phyloP scores from a whole-genome alignment of 108 stramenopile genomes.

The Parietichytrium sp. region DNA sequence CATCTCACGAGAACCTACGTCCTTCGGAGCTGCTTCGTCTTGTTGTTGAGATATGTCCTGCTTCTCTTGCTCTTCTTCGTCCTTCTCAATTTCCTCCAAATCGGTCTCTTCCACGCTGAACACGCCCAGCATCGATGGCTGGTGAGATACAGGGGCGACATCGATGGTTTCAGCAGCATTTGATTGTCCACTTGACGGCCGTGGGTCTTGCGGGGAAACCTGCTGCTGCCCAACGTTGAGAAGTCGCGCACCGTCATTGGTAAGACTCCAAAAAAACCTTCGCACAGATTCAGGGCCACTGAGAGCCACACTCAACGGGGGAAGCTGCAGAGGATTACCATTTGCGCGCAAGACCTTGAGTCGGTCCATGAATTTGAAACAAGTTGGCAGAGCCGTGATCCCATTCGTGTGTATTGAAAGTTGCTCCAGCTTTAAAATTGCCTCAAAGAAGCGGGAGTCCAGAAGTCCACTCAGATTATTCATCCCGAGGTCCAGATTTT shows the following conservation, averaged over 20 bases:
- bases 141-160: too few relatives aligned
- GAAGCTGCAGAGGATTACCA: conserved; percentile 11
- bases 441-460: conserved; percentile 18
- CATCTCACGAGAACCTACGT: too few relatives aligned
- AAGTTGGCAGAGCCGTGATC: neutral
- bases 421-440: conserved; percentile 14
- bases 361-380: conserved; percentile 23
- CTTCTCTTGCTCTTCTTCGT: neutral
- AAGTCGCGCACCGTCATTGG: neutral
- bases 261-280: conserved; percentile 23
- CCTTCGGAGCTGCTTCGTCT: too few relatives aligned
- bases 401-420: conserved; percentile 7
- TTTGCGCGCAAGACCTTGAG: conserved; percentile 2
- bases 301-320: neutral
- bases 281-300: neutral
- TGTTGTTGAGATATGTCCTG: too few relatives aligned
- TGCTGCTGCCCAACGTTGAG: too few relatives aligned
- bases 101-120: neutral
- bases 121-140: too few relatives aligned
- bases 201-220: too few relatives aligned
- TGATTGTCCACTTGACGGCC: too few relatives aligned
- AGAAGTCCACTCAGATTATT: neutral
- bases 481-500: conserved; percentile 18
- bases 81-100: neutral
- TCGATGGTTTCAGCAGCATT: too few relatives aligned